phyloP scores from a whole-genome alignment of 148 eudicot genomes.

The Diospyros kaki region DNA sequence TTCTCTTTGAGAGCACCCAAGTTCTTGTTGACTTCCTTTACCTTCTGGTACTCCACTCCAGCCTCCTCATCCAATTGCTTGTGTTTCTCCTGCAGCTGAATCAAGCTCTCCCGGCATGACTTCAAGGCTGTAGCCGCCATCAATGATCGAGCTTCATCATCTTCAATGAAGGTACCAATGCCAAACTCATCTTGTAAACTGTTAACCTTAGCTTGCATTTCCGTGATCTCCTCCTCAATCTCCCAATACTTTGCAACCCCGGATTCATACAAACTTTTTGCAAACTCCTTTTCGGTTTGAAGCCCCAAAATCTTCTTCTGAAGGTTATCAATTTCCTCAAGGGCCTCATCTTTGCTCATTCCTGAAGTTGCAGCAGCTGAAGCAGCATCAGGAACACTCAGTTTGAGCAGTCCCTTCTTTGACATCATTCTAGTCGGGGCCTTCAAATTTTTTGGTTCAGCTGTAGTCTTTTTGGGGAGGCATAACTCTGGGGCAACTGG shows the following conservation, averaged over 20 bases:
- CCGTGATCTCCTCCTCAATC: slow-evolving; percentile 54
- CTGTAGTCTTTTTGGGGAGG: slow-evolving; percentile 38
- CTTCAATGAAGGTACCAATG: slow-evolving; percentile 59
- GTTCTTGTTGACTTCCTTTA: slow-evolving; percentile 46
- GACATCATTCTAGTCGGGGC: slow-evolving; percentile 46
- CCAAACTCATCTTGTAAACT: slow-evolving; percentile 69
- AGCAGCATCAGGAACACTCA: slow-evolving; percentile 20
- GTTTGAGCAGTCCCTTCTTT: slow-evolving; percentile 50
- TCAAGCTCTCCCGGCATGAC: slow-evolving; percentile 56
- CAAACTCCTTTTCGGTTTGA: slow-evolving; percentile 73
- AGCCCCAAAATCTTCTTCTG: slow-evolving; percentile 61
- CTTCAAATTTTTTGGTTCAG: slow-evolving; percentile 25
- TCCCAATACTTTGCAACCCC: slow-evolving; percentile 56
- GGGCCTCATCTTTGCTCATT: slow-evolving; percentile 54
- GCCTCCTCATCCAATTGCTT: slow-evolving; percentile 38
- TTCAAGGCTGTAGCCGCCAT: slow-evolving; percentile 64
- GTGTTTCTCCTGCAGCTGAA: slow-evolving; percentile 46
- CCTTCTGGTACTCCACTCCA: slow-evolving; percentile 40
- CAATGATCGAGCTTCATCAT: slow-evolving; percentile 59
- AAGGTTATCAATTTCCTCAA: slow-evolving; percentile 47
- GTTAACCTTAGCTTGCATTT: slow-evolving; percentile 51
- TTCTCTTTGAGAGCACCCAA: slow-evolving; percentile 35
- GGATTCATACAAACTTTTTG: slow-evolving; percentile 57
- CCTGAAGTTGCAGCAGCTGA: slow-evolving; percentile 32
- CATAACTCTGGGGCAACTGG: slow-evolving; percentile 30